Conservation (phyloP, 306 rosid genomes). For the Hippophae tibetana region DNA sequence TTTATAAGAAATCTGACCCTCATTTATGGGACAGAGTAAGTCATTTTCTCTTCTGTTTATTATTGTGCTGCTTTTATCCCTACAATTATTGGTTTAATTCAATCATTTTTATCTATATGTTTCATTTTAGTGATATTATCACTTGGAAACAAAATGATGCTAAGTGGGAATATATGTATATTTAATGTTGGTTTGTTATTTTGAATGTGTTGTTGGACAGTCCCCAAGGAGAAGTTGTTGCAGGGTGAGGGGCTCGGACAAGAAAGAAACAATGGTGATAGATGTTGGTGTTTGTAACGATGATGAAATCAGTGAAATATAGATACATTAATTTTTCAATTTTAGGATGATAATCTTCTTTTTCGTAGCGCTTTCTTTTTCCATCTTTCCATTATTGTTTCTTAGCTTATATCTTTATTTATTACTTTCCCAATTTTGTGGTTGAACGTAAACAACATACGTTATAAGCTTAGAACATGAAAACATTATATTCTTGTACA, state of each 20-base stretch:
- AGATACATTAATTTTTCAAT: background rate
- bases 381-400: background rate
- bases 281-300: slow-evolving; percentile 68
- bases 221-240: slow-evolving; percentile 94
- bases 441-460: slow-evolving; percentile 1
- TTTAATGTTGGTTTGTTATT: background rate
- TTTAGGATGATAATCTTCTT: slow-evolving; percentile 10
- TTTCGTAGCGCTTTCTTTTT: background rate
- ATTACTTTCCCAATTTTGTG: slow-evolving; percentile 20
- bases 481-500: background rate
- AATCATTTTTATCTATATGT: background rate
- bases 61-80: no score
- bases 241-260: slow-evolving; percentile 48
- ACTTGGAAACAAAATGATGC: background rate
- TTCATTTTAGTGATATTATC: background rate
- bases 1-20: slow-evolving; percentile 67
- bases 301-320: slow-evolving; percentile 62
- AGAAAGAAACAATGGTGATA: slow-evolving; percentile 51
- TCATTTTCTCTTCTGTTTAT: background rate
- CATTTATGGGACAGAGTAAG: slow-evolving; percentile 86
- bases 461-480: background rate
- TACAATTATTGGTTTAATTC: no score
- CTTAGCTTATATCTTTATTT: slow-evolving; percentile 32
- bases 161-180: background rate
- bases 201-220: slow-evolving; percentile 29